Evolutionary conservation across 768 basidiomycete genomes (phyloP).

Genomic region (Trametes cingulata): DNA sequence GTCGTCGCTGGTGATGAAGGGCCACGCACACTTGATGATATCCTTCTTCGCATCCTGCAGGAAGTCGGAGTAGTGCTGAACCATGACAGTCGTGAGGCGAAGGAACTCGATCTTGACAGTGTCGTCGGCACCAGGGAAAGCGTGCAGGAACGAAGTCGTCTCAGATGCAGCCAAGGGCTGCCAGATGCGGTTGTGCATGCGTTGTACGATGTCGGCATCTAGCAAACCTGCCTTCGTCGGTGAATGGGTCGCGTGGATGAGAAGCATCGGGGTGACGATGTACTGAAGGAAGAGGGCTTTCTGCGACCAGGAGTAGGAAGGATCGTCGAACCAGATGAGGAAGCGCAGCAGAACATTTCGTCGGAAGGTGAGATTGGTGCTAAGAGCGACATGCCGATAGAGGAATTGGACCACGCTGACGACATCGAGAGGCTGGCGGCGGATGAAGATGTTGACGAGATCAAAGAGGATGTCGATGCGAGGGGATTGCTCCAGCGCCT

Average conservation of each 20-base stretch:
- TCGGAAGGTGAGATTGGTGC: constrained; percentile 64
- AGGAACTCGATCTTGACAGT: constrained; percentile 88
- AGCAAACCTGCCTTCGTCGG: constrained; percentile 60
- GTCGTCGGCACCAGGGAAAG: constrained; percentile 68
- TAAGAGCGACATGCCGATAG: constrained; percentile 80
- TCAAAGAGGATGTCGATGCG: constrained; percentile 91
- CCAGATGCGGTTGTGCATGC: constrained; percentile 80
- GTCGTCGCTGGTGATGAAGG: constrained; percentile 83
- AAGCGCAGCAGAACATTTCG: constrained; percentile 86
- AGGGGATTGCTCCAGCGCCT: constrained; percentile 64
- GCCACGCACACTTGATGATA: constrained; percentile 92
- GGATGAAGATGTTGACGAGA: constrained; percentile 77
- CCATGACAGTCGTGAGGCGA: constrained; percentile 84
- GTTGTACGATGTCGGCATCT: constrained; percentile 67
- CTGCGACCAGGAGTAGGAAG: constrained; percentile 63
- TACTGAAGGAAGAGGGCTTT: constrained; percentile 81
- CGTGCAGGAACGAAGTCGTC: constrained; percentile 16
- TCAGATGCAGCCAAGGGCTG: constrained; percentile 63
- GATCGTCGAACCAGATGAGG: constrained; percentile 77
- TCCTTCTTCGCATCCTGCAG: constrained; percentile 85
- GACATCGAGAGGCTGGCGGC: constrained; percentile 79
- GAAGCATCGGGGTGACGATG: constrained; percentile 83
- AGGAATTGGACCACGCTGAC: constrained; percentile 81
- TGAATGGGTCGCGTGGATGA: constrained; percentile 68
- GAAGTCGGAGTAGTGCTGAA: constrained; percentile 81